Evolutionary conservation across 177 flowering plant species (phyloP).

Genomic region (Tripterygium wilfordii): DNA sequence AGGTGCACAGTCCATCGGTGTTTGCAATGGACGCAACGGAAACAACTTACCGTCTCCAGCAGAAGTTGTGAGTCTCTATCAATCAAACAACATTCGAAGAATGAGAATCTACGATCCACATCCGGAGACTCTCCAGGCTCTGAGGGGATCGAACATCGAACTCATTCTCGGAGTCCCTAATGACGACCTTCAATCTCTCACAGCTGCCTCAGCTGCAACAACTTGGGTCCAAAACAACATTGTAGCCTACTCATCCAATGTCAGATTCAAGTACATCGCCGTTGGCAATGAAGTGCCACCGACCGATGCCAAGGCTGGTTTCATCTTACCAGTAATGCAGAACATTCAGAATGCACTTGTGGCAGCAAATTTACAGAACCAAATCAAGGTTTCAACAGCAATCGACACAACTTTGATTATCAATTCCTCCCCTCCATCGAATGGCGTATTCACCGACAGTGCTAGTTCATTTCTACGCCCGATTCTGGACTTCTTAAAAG

Average conservation of each 20-base stretch:
- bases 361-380: conserved; percentile 19
- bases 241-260: conserved; percentile 6
- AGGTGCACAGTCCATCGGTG: conserved; percentile 17
- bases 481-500: conserved; percentile 19
- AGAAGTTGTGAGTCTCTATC: conserved; percentile 23
- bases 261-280: conserved; percentile 28
- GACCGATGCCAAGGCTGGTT: not conserved
- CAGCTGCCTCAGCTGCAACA: conserved; percentile 12
- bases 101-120: conserved; percentile 34
- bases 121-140: conserved; percentile 21
- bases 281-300: conserved; percentile 41
- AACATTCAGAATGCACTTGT: conserved; percentile 27
- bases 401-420: conserved; percentile 15
- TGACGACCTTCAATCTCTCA: conserved; percentile 11
- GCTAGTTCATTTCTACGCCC: conserved; percentile 11
- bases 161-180: conserved; percentile 31
- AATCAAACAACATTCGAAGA: conserved; percentile 12
- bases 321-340: conserved; percentile 28
- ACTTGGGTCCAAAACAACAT: conserved; percentile 30
- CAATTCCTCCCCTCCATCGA: conserved; percentile 27
- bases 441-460: conserved; percentile 18
- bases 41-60: conserved; percentile 16
- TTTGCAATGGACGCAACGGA: conserved; percentile 18
- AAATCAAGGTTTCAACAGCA: conserved; percentile 34
- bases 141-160: conserved; percentile 29